Percentiles rank a stretch among this genome's conserved stretches.
Conservation (phyloP, 352 stramenopile species). For the Thalassiosira livingstoniorum region DNA sequence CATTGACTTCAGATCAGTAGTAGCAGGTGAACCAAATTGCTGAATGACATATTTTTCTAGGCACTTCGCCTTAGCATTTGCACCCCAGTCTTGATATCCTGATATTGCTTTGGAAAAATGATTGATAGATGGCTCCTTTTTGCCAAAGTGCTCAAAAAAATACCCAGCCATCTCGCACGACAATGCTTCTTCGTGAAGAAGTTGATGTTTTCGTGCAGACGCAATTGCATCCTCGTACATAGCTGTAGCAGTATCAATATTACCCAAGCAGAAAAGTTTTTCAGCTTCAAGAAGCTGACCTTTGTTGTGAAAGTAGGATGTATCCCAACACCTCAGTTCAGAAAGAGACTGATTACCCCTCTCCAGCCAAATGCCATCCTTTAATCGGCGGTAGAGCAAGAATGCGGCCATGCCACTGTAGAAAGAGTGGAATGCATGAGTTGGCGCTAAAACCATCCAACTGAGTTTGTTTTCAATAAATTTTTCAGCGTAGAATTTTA, state of each 20-base stretch:
- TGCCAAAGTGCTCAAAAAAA: conserved; percentile 33
- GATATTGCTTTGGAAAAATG: conserved; percentile 1
- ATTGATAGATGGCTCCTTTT: background rate
- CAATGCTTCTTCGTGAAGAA: conserved; percentile 54
- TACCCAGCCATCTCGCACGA: conserved; percentile 41
- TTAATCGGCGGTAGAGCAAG: background rate
- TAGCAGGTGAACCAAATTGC: too few relatives aligned
- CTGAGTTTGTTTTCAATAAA: background rate
- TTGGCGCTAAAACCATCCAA: background rate
- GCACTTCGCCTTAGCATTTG: conserved; percentile 3
- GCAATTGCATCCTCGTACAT: conserved; percentile 56
- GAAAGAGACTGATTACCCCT: background rate
- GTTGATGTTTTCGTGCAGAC: conserved; percentile 42
- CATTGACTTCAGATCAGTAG: too few relatives aligned
- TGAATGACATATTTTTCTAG: background rate
- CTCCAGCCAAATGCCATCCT: background rate
- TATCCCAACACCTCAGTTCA: background rate
- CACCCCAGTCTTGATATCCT: conserved; percentile 17
- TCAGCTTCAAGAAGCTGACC: conserved; percentile 51
- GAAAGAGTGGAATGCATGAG: background rate
- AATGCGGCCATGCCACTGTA: background rate
- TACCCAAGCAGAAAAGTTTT: conserved; percentile 21
- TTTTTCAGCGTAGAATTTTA: background rate
- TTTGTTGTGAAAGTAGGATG: conserved; percentile 50
- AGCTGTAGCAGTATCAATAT: conserved; percentile 32